Evolutionary conservation across 78 protist species (phyloP), one percentile per base, ranked within the genome.

Genomic region (Emiliania huxleyi): DNA sequence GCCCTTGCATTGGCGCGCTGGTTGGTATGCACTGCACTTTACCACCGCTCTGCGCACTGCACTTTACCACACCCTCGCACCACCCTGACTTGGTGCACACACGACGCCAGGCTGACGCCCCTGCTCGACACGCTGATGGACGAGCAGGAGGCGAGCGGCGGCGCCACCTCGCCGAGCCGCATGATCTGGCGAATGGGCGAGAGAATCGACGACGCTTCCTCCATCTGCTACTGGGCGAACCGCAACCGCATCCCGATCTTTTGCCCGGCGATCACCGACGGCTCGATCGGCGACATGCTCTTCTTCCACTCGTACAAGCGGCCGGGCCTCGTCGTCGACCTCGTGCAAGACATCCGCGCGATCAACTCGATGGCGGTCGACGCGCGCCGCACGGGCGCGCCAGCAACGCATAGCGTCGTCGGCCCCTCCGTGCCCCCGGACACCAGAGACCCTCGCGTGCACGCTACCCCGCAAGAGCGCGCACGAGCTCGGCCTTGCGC

Each of bases 251-350:
- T 99, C 52, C 99, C 99, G 4, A 98, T 99, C 44, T 99, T 94
- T 96, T 97, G 98, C 18, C 83, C 83, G 25, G 99, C 99, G 0
- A 40, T 99, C 38, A 99, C 99, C 43, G 99, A 99, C 77, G 99
- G 99, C 19, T 95, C 98, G 0, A 79, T 98, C 55, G 99, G 99
- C 25, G 99, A 99, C 95, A 99, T 98, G 99, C 91, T 99, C 87
- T 99, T 95, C 95, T 99, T 99, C 95, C 98, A 98, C 93, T 84
- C 96, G 18, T 98, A 85, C 90, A 73, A 83, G 33, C 90, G 95
- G n/a, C 99, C 99, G 0, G 99, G 99, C 12, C 93, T 99, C 8
- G 84, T 97, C 0, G 48, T 99, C 2, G 99, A 99, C 92, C 37
- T 98, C 26, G 98, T 94, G 52, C 91, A 22, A 25, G 99, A 98